Percentiles rank a stretch among this genome's conserved stretches.
Conservation (phyloP, 371 early-diverging fungal genomes). For the Lichtheimia ornata region DNA sequence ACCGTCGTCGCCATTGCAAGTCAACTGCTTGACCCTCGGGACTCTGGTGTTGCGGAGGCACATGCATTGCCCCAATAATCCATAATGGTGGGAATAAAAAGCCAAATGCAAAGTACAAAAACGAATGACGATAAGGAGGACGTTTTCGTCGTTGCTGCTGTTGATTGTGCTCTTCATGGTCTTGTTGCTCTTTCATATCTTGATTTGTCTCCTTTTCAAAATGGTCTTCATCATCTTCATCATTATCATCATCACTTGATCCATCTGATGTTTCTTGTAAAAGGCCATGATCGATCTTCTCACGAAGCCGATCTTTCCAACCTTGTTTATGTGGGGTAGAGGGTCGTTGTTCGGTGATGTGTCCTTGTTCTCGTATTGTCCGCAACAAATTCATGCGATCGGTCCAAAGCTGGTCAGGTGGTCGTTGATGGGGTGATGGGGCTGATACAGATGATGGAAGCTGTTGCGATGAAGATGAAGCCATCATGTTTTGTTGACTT, state of each 20-base stretch:
- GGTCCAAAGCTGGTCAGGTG: not conserved
- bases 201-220: not conserved
- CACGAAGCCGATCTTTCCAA: slow-evolving; percentile 3
- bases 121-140: slow-evolving; percentile 20
- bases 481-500: not conserved
- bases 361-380: slow-evolving; percentile 15
- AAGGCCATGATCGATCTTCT: slow-evolving; percentile 7
- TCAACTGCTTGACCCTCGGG: slow-evolving; percentile 18
- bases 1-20: slow-evolving; percentile 21
- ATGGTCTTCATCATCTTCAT: not conserved
- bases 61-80: slow-evolving; percentile 31
- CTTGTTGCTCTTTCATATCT: not conserved
- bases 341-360: not conserved
- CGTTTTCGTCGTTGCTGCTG: not conserved
- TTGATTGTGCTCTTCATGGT: not conserved
- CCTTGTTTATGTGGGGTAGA: not conserved
- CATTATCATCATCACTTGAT: not conserved
- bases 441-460: slow-evolving; percentile 5
- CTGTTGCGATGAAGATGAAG: slow-evolving; percentile 6
- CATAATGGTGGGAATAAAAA: slow-evolving; percentile 43
- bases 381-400: slow-evolving; percentile 11
- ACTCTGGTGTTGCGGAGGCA: slow-evolving; percentile 7
- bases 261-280: not conserved
- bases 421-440: slow-evolving; percentile 4
- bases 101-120: slow-evolving; percentile 34